These are phyloP conservation scores for Saccharomycopsis sp. DNA, from an alignment of 805 yeast genomes.

Conservation along the genomic window DNA sequence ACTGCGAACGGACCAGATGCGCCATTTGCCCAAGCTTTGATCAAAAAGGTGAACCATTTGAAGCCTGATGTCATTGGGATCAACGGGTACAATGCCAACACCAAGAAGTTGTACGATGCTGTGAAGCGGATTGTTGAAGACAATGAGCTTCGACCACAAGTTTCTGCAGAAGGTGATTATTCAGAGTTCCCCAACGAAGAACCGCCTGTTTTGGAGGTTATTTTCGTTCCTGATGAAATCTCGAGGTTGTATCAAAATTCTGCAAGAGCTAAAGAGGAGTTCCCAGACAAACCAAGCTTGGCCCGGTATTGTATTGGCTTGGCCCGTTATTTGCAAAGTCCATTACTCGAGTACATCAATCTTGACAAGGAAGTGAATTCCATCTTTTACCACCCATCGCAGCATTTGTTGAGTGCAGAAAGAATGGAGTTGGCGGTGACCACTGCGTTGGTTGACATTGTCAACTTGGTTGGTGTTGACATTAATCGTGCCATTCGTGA, in stretches of 20 bases:
- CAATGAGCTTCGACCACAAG: constrained; percentile 37
- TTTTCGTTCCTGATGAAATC: constrained; percentile 89
- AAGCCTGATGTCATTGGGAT: constrained; percentile 87
- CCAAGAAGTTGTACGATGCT: constrained; percentile 51
- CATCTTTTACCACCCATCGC: constrained; percentile 62
- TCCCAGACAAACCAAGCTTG: constrained; percentile 73
- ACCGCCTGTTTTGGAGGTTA: constrained; percentile 53
- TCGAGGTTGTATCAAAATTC: constrained; percentile 84
- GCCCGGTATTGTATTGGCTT: constrained; percentile 80
- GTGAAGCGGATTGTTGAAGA: constrained; percentile 47
- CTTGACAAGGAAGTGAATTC: constrained; percentile 67
- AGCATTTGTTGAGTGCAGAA: constrained; percentile 58
- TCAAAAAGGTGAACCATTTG: constrained; percentile 48
- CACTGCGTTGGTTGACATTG: constrained; percentile 79
- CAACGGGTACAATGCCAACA: constrained; percentile 74
- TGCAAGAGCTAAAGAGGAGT: constrained; percentile 62
- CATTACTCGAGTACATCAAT: constrained; percentile 82
- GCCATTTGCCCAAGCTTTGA: constrained; percentile 58
- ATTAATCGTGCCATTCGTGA: constrained; percentile 82
- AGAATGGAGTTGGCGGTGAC: constrained; percentile 57
- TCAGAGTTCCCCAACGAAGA: constrained; percentile 22
- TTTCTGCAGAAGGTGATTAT: constrained; percentile 25
- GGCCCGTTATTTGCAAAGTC: constrained; percentile 88
- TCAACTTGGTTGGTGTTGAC: constrained; percentile 87
- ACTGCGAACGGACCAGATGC: too few relatives aligned